Conservation (phyloP, 495 filamentous ascomycete genomes). For the Trichoderma erinaceum region DNA sequence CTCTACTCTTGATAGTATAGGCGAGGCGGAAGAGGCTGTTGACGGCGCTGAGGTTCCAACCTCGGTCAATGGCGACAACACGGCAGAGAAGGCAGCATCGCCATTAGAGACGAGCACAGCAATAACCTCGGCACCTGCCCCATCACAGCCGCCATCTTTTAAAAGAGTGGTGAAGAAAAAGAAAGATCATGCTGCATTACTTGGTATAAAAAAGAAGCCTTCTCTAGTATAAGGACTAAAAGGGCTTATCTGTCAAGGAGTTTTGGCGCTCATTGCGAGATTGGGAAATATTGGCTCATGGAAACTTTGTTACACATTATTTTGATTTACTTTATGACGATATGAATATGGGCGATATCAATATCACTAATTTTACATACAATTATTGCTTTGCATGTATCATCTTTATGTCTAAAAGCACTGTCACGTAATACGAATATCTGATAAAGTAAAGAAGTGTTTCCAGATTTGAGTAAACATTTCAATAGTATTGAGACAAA, state of each 20-base stretch:
- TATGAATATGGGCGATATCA: slow-evolving; percentile 1
- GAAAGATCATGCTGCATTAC: slow-evolving; percentile 60
- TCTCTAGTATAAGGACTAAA: slow-evolving; percentile 32
- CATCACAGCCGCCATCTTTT: slow-evolving; percentile 58
- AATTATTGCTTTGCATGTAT: too few species aligned
- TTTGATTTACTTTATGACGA: neutral
- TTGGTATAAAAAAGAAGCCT: slow-evolving; percentile 92
- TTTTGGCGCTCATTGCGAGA: neutral
- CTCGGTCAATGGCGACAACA: neutral
- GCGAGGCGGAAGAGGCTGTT: slow-evolving; percentile 22
- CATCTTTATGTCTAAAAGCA: too few species aligned
- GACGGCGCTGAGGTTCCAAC: neutral
- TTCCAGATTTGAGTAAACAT: neutral
- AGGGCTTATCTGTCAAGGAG: neutral
- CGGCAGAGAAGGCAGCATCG: neutral
- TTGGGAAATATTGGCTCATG: neutral
- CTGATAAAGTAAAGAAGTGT: neutral
- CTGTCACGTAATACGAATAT: too few species aligned
- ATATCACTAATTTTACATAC: too few species aligned
- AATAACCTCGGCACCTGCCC: slow-evolving; percentile 26
- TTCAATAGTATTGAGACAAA: neutral
- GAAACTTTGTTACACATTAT: neutral
- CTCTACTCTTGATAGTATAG: slow-evolving; percentile 42
- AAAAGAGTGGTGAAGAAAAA: slow-evolving; percentile 77
- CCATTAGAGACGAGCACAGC: slow-evolving; percentile 15